phyloP scores from a whole-genome alignment of 768 basidiomycete species.

The Amanita muscaria region DNA sequence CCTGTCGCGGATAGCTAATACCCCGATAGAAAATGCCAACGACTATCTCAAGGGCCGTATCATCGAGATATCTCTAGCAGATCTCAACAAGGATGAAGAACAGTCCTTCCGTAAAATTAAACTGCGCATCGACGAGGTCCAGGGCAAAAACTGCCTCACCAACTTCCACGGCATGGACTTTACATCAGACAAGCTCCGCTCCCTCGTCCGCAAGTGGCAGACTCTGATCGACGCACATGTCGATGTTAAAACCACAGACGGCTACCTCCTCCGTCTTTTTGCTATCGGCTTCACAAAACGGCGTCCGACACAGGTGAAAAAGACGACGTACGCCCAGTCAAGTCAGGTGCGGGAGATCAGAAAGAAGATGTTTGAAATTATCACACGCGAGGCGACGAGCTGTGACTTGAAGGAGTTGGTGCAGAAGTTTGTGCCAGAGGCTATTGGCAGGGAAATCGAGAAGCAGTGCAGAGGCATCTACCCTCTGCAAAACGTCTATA shows the following conservation, averaged over 20 bases:
- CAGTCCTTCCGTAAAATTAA: conserved; percentile 99
- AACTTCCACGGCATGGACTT: conserved; percentile 99
- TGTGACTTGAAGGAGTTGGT: conserved; percentile 98
- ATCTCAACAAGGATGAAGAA: conserved; percentile 99
- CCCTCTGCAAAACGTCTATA: conserved; percentile 97
- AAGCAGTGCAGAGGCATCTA: conserved; percentile 95
- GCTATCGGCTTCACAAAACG: conserved; percentile 99
- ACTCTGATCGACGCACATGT: conserved; percentile 97
- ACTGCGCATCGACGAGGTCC: conserved; percentile 91
- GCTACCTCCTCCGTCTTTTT: conserved; percentile 98
- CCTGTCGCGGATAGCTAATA: neutral
- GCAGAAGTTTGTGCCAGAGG: conserved; percentile 98
- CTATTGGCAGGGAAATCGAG: conserved; percentile 98
- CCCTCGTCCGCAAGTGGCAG: conserved; percentile 99
- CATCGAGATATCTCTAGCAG: conserved; percentile 91
- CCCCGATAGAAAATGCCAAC: conserved; percentile 82
- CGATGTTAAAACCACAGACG: conserved; percentile 98
- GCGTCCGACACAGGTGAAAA: conserved; percentile 91
- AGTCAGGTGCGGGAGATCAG: conserved; percentile 95
- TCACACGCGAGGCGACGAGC: conserved; percentile 89
- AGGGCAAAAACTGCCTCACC: conserved; percentile 99
- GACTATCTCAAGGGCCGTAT: conserved; percentile 97
- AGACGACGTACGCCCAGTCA: conserved; percentile 97
- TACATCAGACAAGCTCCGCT: conserved; percentile 99
- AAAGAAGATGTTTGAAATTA: conserved; percentile 99